Base-by-base conservation (phyloP, 2,329 filamentous ascomycete genomes). In the Colletotrichum sp. region DNA sequence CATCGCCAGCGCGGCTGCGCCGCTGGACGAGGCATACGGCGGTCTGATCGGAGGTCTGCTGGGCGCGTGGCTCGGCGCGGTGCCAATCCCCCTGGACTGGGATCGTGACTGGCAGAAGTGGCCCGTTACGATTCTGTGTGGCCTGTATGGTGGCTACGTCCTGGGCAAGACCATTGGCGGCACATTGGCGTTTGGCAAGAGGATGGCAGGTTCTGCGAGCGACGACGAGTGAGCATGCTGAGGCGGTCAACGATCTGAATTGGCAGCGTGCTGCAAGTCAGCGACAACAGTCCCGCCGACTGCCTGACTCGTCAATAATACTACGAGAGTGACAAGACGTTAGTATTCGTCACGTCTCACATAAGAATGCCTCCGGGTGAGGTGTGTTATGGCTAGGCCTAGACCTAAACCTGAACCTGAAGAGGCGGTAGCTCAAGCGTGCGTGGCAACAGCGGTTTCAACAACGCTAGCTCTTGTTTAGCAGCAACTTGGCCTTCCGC, bases 81-180 rank as follows among this genome's bases (percentile, higher is more conserved):
- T 99, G 69, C 97, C 98, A 0, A 99, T 99, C 80, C 97, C 97
- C 3, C 88, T 99, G 79, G 97, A 99, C 84, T 99, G 96, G 96
- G 97, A 99, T 84, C 93, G 97, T n/a, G 96, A 98, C 80, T 99
- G 97, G 97, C 97, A 99, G 90, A 95, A 94, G 84, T 99, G 96
- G 95, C 97, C 97, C 0, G 93, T 99, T 64, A 99, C 97, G 0
- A 94, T 99, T 75, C 86, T 99, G 6, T 92, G 91, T 3, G 97
- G 97, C 4, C 89, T 94, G 21, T 99, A 98, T 84, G 85, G 92
- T 7, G 97, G 97, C 2, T 96, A 95, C 84, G 88, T 92, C 2
- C 79, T 95, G 15, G 96, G 96, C 2, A 93, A 94, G 82, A 81
- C 92, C 71, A 78, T 92, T 21, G 92, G 93, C 1, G 90, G 90